Evolutionary conservation across 2,329 filamentous ascomycete genomes (phyloP), one percentile per base, ranked within the genome.

Genomic region (Trichoderma lentiforme): DNA sequence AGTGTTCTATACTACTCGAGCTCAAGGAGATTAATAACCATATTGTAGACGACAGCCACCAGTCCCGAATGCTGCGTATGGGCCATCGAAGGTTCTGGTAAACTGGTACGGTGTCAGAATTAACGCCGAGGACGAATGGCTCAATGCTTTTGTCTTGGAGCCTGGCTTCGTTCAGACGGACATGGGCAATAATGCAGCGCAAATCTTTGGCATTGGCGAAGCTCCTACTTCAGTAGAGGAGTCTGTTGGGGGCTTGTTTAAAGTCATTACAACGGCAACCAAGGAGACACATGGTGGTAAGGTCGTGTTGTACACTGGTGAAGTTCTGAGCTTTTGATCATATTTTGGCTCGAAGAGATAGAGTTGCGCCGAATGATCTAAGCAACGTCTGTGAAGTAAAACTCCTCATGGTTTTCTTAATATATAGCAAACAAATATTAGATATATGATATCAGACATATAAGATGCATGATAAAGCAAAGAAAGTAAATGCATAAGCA

Each of bases 91-190:
- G 63, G 76, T 79, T 3, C 78, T 80, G 0, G 65, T 79, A 2
- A 82, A 83, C 66, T 82, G 80, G 76, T 61, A 76, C 3, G 67
- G 74, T 2, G 28, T 65, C 12, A 32, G 28, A 18, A 65, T 65
- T 24, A 65, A 65, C 11, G 43, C 62, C 14, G 62, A 65, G 7
- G 11, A 72, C 6, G 66, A 69, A 39, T 69, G 66, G 70, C 67
- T 82, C 2, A 66, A 79, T 2, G 75, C 77, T 0, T 73, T 81
- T 24, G 79, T 80, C 0, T 72, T 82, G 2, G 81, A 84, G 65
- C 82, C 82, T 1, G 82, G 82, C 0, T 83, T 81, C 75, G 81
- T 82, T 2, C 71, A 75, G 34, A 82, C 80, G 0, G 70, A 74
- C 1, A 77, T 77, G 75, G 82, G 82, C 0, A 72, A 79, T 0